phyloP scores from a whole-genome alignment of 2,329 filamentous ascomycete genomes.

The Zymoseptoria passerinii region DNA sequence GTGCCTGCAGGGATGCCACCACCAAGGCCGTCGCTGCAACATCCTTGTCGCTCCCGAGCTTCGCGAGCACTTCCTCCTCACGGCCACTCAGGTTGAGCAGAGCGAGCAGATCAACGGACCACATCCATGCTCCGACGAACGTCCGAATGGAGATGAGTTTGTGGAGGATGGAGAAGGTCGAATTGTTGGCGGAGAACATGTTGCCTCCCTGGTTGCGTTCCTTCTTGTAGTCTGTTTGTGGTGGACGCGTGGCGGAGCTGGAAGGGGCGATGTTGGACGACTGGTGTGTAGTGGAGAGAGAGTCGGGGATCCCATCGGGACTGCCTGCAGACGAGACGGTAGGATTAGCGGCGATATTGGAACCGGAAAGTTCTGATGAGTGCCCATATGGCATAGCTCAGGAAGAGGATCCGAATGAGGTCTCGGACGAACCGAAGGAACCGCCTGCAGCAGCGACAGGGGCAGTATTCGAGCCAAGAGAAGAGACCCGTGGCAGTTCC shows the following conservation, averaged over 20 bases:
- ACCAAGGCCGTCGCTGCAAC: slow-evolving; percentile 35
- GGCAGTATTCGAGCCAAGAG: background rate
- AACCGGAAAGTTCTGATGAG: no score
- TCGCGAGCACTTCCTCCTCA: slow-evolving; percentile 2
- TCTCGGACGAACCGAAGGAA: background rate
- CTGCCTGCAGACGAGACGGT: no score
- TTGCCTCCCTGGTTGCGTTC: background rate
- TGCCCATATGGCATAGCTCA: no score
- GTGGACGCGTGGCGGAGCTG: no score
- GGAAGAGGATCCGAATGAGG: background rate
- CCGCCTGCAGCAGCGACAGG: background rate
- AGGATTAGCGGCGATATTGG: no score
- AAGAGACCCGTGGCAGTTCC: background rate
- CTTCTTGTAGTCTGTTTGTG: background rate
- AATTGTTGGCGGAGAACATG: background rate
- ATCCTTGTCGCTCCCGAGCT: slow-evolving; percentile 10
- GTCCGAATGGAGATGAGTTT: slow-evolving; percentile 47
- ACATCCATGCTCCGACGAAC: slow-evolving; percentile 49
- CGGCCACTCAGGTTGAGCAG: slow-evolving; percentile 12
- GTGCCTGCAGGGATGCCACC: slow-evolving; percentile 43
- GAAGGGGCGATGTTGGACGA: no score
- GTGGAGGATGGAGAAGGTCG: slow-evolving; percentile 24
- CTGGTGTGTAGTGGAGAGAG: no score
- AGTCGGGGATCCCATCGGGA: no score
- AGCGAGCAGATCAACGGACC: slow-evolving; percentile 22